Conservation (phyloP, 2,329 filamentous ascomycete species). For the Colletotrichum spaethianum region DNA sequence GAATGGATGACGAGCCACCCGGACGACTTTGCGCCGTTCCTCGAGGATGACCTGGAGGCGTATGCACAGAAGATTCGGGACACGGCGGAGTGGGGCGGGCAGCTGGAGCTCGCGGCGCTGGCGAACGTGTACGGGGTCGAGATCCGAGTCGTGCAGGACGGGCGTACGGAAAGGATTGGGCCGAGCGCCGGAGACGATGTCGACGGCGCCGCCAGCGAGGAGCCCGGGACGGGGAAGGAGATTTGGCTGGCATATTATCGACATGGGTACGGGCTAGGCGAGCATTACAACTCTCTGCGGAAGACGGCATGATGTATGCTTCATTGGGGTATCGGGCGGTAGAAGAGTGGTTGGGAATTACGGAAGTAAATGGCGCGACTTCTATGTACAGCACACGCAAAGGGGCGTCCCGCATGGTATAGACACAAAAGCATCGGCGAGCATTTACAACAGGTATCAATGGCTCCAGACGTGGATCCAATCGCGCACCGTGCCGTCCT, state of each 20-base stretch:
- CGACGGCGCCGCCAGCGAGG: background rate
- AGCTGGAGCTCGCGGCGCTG: constrained; percentile 89
- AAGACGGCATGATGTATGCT: constrained; percentile 50
- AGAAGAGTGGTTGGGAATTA: background rate
- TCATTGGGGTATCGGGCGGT: background rate
- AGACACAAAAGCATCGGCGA: background rate
- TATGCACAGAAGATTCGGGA: constrained; percentile 85
- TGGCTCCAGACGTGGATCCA: constrained; percentile 69
- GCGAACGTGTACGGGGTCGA: constrained; percentile 84
- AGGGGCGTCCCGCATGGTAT: background rate
- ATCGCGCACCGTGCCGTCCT: constrained; percentile 63
- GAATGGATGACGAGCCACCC: constrained; percentile 81
- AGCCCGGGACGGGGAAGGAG: constrained; percentile 52
- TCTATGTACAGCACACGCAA: background rate
- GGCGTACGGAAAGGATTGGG: constrained; percentile 82
- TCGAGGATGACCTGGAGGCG: constrained; percentile 82
- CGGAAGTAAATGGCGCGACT: background rate
- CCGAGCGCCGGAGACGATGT: constrained; percentile 56
- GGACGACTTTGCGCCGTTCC: constrained; percentile 88
- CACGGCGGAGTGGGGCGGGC: constrained; percentile 96
- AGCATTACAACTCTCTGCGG: constrained; percentile 95
- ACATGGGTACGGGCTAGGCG: constrained; percentile 93
- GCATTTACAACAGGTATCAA: constrained; percentile 11
- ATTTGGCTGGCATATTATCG: constrained; percentile 95
- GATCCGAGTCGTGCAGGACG: constrained; percentile 90